Evolutionary conservation across 1,139 yeast genomes (phyloP), one percentile per base, ranked within the genome.

Genomic region (Tardiomyces digboiensis): DNA sequence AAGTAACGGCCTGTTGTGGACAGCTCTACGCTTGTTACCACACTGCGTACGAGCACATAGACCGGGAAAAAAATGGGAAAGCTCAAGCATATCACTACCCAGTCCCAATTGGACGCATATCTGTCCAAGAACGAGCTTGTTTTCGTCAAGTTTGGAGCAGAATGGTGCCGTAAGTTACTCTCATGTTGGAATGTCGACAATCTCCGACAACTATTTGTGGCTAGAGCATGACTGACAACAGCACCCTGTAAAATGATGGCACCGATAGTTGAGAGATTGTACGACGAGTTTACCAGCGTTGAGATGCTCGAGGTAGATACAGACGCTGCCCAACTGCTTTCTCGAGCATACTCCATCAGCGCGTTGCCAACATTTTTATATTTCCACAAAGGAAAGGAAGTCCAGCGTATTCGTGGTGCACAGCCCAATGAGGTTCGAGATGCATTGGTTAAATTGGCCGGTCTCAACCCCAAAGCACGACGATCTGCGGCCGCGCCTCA

Each of bases 131-230:
- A 72, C 49, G 63, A 62, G 43, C 67, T 65, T 42, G 57, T 74
- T 21, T 68, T 76, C 44, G 71, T 69, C 33, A 72, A 76, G 54
- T 76, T 75, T 64, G 76, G 80, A 5, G 81, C 81, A 2, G 39
- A 64, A 12, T 76, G 81, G 81, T 76, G 82, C 58, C 80, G 78
- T 46, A 26, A 26, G 33, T 26, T n/a, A n/a, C n/a, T n/a, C n/a
- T n/a, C n/a, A n/a, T n/a, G n/a, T n/a, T n/a, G n/a, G n/a, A n/a
- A n/a, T n/a, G n/a, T n/a, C n/a, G n/a, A n/a, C n/a, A n/a, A n/a
- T n/a, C n/a, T n/a, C n/a, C n/a, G n/a, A n/a, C n/a, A n/a, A n/a
- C n/a, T n/a, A n/a, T n/a, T n/a, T n/a, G n/a, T n/a, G n/a, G n/a
- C n/a, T n/a, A n/a, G n/a, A n/a, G n/a, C 5, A 8, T 22, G 12